Percentiles rank a stretch among this genome's conserved stretches.
phyloP scores from a whole-genome alignment of 2,329 filamentous ascomycete genomes.

The Madurella fahalii region DNA sequence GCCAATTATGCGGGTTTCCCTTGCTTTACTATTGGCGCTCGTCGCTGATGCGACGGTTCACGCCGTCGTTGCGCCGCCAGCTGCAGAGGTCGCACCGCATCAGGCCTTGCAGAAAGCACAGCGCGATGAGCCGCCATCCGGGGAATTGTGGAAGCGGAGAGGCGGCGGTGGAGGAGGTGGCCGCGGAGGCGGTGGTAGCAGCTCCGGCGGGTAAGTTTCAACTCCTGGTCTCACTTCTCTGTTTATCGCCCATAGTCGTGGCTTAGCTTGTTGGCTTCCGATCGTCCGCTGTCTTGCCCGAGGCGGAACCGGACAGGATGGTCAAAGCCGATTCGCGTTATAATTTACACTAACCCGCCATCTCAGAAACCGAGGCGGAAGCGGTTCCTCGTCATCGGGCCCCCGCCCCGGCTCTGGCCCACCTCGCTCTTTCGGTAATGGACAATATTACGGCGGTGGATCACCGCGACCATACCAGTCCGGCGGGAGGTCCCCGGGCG shows the following conservation, averaged over 20 bases:
- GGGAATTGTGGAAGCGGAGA: conserved; percentile 56
- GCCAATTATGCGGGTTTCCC: conserved; percentile 14
- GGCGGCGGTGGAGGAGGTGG: conserved; percentile 55
- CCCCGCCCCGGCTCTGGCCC: conserved; percentile 39
- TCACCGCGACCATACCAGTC: conserved; percentile 56
- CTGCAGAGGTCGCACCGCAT: conserved; percentile 13
- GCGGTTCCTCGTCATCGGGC: conserved; percentile 30
- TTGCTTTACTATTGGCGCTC: conserved; percentile 17
- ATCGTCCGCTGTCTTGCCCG: too few species aligned
- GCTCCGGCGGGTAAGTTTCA: conserved; percentile 12
- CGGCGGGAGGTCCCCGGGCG: conserved; percentile 44
- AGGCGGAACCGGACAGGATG: too few species aligned
- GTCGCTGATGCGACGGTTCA: conserved; percentile 21
- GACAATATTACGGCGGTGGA: conserved; percentile 64
- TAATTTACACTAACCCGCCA: not conserved
- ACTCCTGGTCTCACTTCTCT: not conserved
- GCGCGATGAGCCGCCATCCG: conserved; percentile 19
- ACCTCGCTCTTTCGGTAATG: conserved; percentile 55
- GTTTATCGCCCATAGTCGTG: not conserved
- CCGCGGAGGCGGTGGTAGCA: conserved; percentile 35
- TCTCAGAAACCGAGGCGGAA: conserved; percentile 36
- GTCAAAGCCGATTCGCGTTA: too few species aligned
- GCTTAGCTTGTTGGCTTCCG: too few species aligned
- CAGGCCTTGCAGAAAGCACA: conserved; percentile 13
- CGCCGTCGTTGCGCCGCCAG: conserved; percentile 24